These are phyloP conservation scores for Auricularia sp. DNA, from an alignment of 768 basidiomycete genomes.

Conservation along the genomic window DNA sequence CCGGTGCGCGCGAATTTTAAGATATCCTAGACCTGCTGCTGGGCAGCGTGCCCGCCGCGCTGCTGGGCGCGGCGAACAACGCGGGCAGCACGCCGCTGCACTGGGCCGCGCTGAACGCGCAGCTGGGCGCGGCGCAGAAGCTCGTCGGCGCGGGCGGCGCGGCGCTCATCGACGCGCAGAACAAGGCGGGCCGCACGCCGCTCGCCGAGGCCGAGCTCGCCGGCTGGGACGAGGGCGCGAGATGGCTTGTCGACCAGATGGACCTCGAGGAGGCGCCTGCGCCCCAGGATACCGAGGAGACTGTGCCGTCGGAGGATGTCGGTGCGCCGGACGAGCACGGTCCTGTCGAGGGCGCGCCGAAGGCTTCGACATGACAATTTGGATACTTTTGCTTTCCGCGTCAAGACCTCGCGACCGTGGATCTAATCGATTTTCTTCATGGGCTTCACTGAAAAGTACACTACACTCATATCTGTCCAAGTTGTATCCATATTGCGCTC, in stretches of 20 bases:
- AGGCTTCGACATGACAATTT: too few relatives aligned
- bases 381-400: too few relatives aligned
- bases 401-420: too few relatives aligned
- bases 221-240: conserved; percentile 77
- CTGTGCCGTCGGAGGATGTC: conserved; percentile 9
- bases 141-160: conserved; percentile 59
- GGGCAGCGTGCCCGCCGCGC: conserved; percentile 12
- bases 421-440: too few relatives aligned
- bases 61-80: conserved; percentile 54
- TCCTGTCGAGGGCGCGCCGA: too few relatives aligned
- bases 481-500: too few relatives aligned
- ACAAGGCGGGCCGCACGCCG: conserved; percentile 61
- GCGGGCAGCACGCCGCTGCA: conserved; percentile 79
- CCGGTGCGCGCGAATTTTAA: background rate
- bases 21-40: background rate
- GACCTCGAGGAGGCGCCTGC: conserved; percentile 44
- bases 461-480: too few relatives aligned
- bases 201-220: conserved; percentile 71
- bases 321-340: conserved; percentile 8
- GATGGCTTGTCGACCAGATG: conserved; percentile 77
- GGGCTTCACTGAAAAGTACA: too few relatives aligned
- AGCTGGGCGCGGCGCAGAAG: conserved; percentile 49
- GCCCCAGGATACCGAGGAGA: conserved; percentile 29
- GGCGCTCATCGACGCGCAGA: conserved; percentile 68
- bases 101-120: conserved; percentile 83